Conservation (phyloP, 768 basidiomycete species). For the Mycena olivaceomarginata region DNA sequence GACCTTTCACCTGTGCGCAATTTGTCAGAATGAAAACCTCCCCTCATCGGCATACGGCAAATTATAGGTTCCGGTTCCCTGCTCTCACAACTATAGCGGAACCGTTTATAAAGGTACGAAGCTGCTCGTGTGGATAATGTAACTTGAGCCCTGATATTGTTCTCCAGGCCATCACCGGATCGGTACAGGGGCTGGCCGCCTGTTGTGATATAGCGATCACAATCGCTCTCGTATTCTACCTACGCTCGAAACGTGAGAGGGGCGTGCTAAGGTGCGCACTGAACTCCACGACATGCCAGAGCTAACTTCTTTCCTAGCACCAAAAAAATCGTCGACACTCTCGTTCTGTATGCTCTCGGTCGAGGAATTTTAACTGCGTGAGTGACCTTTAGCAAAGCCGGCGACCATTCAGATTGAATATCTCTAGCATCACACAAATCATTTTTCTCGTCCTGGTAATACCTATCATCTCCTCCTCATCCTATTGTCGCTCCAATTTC, state of each 20-base stretch:
- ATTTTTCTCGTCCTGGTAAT: not conserved
- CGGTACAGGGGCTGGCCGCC: constrained; percentile 34
- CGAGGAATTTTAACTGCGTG: not conserved
- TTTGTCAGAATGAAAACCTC: not conserved
- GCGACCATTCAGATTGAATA: not conserved
- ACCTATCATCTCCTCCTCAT: not conserved
- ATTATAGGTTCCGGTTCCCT: constrained; percentile 23
- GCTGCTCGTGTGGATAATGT: constrained; percentile 1
- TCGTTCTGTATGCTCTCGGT: constrained; percentile 2
- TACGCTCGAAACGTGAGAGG: not conserved
- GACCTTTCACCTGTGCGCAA: constrained; percentile 26
- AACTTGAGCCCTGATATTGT: not conserved
- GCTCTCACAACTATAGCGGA: constrained; percentile 6
- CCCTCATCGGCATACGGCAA: too few species aligned
- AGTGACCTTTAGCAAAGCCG: not conserved
- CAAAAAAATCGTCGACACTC: constrained; percentile 2
- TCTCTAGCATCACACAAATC: not conserved
- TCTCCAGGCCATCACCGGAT: constrained; percentile 17
- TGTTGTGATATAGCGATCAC: constrained; percentile 34
- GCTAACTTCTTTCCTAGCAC: constrained; percentile 1
- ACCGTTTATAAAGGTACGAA: too few species aligned
- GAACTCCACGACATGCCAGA: not conserved
- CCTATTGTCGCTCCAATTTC: not conserved
- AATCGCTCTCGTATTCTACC: constrained; percentile 25
- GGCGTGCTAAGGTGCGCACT: not conserved